Conservation (phyloP, 768 basidiomycete species). For the Vararia minispora region DNA sequence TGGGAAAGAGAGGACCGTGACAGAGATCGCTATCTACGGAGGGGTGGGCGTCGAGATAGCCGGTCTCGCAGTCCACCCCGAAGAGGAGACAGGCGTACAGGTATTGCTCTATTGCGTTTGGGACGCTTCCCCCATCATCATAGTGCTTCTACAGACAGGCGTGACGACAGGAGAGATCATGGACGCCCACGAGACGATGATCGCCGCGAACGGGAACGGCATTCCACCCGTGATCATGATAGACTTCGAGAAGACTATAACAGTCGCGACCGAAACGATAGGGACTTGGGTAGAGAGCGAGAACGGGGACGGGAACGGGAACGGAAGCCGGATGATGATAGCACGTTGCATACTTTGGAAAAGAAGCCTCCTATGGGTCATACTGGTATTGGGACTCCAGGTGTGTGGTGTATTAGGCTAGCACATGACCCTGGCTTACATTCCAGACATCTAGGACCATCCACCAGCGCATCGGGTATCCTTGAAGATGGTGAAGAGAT, state of each 20-base stretch:
- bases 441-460: no score
- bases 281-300: no score
- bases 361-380: no score
- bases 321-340: no score
- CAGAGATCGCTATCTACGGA: conserved; percentile 8
- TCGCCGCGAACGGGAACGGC: conserved; percentile 11
- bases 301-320: no score
- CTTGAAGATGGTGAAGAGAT: conserved; percentile 39
- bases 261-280: no score
- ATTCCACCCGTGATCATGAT: conserved; percentile 3
- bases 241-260: no score
- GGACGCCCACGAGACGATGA: conserved; percentile 11
- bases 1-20: conserved; percentile 17
- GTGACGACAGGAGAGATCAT: conserved; percentile 11
- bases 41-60: conserved; percentile 10
- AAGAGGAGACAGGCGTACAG: conserved; percentile 10
- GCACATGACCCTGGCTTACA: no score
- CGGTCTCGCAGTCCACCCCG: conserved; percentile 16
- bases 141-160: not conserved
- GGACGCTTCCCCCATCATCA: not conserved
- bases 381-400: no score
- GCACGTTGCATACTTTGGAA: no score
- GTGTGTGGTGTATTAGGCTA: no score
- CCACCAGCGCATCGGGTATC: no score
- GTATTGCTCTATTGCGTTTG: conserved; percentile 1